Evolutionary conservation across 768 basidiomycete species (phyloP).

Genomic region (Dioszegia aurantiaca): DNA sequence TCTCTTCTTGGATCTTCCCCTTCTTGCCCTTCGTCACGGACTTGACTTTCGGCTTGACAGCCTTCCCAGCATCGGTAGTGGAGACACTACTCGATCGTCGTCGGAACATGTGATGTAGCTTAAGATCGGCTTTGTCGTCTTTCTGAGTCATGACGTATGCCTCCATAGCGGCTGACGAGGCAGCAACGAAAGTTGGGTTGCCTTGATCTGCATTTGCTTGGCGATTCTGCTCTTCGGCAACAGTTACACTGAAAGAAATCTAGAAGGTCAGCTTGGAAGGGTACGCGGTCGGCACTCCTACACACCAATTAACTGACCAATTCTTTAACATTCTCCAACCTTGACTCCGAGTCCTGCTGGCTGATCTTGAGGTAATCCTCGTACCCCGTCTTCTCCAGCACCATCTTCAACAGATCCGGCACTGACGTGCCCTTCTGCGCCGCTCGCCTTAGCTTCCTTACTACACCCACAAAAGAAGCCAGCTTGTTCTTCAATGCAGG

Average conservation of each 20-base stretch:
- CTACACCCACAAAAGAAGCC: slow-evolving; percentile 60
- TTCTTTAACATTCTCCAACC: slow-evolving; percentile 85
- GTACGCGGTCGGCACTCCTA: neutral
- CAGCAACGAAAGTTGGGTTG: slow-evolving; percentile 30
- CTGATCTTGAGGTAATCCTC: slow-evolving; percentile 67
- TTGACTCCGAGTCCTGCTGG: slow-evolving; percentile 64
- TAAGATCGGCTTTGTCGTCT: slow-evolving; percentile 14
- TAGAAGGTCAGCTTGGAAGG: slow-evolving; percentile 16
- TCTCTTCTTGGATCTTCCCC: slow-evolving; percentile 18
- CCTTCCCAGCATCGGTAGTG: neutral
- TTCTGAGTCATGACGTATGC: slow-evolving; percentile 26
- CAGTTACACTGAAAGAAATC: slow-evolving; percentile 49
- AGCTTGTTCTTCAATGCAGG: slow-evolving; percentile 66
- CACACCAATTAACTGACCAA: slow-evolving; percentile 51
- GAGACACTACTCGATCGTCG: slow-evolving; percentile 16
- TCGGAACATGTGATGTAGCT: slow-evolving; percentile 40
- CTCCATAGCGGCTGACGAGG: slow-evolving; percentile 39
- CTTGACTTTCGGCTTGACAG: slow-evolving; percentile 3
- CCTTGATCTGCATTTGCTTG: slow-evolving; percentile 56
- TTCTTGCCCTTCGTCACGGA: neutral
- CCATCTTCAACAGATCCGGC: slow-evolving; percentile 61
- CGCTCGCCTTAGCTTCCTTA: slow-evolving; percentile 59
- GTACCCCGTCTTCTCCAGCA: slow-evolving; percentile 64
- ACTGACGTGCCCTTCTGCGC: slow-evolving; percentile 64
- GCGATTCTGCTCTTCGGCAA: slow-evolving; percentile 42